Evolutionary conservation across 768 basidiomycete genomes (phyloP).

Genomic region (Amanita muscaria): DNA sequence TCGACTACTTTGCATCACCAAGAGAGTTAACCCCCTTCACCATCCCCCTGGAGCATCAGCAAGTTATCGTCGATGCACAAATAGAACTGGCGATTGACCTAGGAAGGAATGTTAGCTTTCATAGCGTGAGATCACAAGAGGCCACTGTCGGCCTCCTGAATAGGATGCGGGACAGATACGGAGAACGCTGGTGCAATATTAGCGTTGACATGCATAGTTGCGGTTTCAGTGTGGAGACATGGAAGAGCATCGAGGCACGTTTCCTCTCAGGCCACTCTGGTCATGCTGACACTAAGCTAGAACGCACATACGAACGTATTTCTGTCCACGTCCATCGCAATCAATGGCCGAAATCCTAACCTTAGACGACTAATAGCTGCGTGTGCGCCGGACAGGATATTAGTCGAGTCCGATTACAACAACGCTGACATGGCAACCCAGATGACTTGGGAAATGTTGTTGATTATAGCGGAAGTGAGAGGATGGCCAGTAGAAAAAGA

Average conservation of each 20-base stretch:
- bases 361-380: slow-evolving; percentile 55
- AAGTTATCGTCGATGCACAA: slow-evolving; percentile 74
- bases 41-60: slow-evolving; percentile 74
- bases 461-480: slow-evolving; percentile 62
- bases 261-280: slow-evolving; percentile 4
- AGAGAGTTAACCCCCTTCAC: slow-evolving; percentile 68
- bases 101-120: slow-evolving; percentile 71
- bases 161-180: slow-evolving; percentile 49
- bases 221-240: slow-evolving; percentile 70
- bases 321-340: slow-evolving; percentile 80
- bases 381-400: slow-evolving; percentile 57
- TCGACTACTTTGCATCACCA: slow-evolving; percentile 37
- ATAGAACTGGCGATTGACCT: slow-evolving; percentile 78
- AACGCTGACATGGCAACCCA: slow-evolving; percentile 47
- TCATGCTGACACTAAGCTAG: slow-evolving; percentile 26
- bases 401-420: slow-evolving; percentile 84
- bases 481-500: slow-evolving; percentile 66
- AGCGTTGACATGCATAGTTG: slow-evolving; percentile 90
- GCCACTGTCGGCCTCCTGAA: slow-evolving; percentile 60
- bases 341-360: slow-evolving; percentile 65
- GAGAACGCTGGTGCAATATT: slow-evolving; percentile 50
- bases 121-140: slow-evolving; percentile 74
- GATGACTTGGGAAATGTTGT: slow-evolving; percentile 72
- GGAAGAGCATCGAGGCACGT: slow-evolving; percentile 66
- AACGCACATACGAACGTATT: slow-evolving; percentile 69